These are phyloP conservation scores for Dactylorhiza incarnata DNA, from an alignment of 106 monocot species.

Conservation along the genomic window DNA sequence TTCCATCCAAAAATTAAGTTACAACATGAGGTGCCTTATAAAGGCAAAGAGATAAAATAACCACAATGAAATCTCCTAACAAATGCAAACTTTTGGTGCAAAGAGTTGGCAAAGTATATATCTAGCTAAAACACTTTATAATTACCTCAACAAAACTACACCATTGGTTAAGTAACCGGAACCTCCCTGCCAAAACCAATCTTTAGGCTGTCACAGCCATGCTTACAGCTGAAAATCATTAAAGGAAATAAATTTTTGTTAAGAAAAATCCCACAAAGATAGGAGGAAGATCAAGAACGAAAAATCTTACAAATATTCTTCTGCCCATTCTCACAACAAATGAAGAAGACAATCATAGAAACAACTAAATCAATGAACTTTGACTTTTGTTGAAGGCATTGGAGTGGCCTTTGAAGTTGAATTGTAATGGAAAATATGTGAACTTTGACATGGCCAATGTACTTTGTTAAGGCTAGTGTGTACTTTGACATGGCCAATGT, in stretches of 20 bases:
- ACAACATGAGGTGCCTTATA: too few relatives aligned
- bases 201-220: constrained; percentile 70
- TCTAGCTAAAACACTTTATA: neutral
- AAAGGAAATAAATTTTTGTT: neutral
- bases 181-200: constrained; percentile 72
- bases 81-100: neutral
- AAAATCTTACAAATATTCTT: constrained; percentile 69
- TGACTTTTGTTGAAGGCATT: too few relatives aligned
- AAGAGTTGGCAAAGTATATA: neutral
- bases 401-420: too few relatives aligned
- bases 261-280: neutral
- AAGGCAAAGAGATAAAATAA: too few relatives aligned
- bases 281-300: neutral
- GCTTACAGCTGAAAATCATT: constrained; percentile 43
- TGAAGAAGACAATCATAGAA: constrained; percentile 86
- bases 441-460: too few relatives aligned
- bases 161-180: constrained; percentile 76
- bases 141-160: constrained; percentile 81
- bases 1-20: too few relatives aligned
- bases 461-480: too few relatives aligned
- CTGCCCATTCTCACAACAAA: constrained; percentile 82
- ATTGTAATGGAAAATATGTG: too few relatives aligned
- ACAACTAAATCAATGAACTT: constrained; percentile 33
- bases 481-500: too few relatives aligned
- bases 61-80: too few relatives aligned